Base-by-base conservation (phyloP, 768 basidiomycete species). In the Kwoniella shandongensis region DNA sequence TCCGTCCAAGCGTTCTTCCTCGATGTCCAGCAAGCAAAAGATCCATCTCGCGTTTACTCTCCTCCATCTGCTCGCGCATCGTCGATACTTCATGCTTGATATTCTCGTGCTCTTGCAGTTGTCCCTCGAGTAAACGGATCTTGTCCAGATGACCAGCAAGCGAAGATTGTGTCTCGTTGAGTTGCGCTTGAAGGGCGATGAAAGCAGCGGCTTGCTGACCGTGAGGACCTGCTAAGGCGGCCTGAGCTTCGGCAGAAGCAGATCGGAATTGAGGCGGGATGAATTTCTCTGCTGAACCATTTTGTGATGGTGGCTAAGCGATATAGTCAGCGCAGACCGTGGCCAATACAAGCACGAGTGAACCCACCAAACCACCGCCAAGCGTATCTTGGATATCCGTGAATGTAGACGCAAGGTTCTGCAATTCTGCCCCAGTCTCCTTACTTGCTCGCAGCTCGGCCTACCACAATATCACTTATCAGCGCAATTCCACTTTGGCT, bases 401-500 rank as follows among this genome's bases (percentile, higher is more conserved):
- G 84, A 99, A 89, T 3, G 88, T 82, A 12, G 83, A 83, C 15
- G 83, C 86, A 29, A 97, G 78, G 0, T 83, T 83, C 60, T 86
- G 84, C 3, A 99, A 80, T 70, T 98, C 93, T 0, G 86, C 81
- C 13, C 90, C 89, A 0, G 93, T 96, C 72, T 98, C 94, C 17
- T 90, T 84, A 69, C 89, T 91, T 79, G 94, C 96, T 78, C 88
- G 87, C n/a, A 98, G 84, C 73, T 98, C 93, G 62, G 86, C 85
- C 76, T 79, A 11, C 3, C 22, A 18, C 13, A 6, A 54, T 10
- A 32, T 13, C 15, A 48, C 22, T 1, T 6, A 41, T 49, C 12
- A 52, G 50, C 32, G n/a, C n/a, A n/a, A n/a, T n/a, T n/a, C n/a
- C n/a, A n/a, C n/a, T n/a, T 54, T 15, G 36, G 42, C 30, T 12